phyloP scores from a whole-genome alignment of 176 grass and related monocot genomes.

The Calamus simplicifolius region DNA sequence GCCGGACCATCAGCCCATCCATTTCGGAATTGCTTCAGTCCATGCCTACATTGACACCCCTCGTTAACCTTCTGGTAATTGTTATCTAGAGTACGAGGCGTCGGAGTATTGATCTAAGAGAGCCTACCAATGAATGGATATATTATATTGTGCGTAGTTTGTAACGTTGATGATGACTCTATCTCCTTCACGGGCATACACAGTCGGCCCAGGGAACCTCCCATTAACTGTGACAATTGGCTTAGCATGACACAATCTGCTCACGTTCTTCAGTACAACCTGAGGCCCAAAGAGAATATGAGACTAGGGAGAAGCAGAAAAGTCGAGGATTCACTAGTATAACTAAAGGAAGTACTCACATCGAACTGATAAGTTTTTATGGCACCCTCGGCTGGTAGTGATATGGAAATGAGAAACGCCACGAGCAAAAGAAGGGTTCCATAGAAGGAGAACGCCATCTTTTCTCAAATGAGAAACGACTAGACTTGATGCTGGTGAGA shows the following conservation, averaged over 20 bases:
- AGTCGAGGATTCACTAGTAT: not conserved
- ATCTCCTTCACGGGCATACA: constrained; percentile 3
- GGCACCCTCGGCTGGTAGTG: not conserved
- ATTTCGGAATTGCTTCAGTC: not conserved
- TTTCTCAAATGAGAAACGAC: not conserved
- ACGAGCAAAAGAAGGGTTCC: not conserved
- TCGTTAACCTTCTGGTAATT: too few relatives aligned
- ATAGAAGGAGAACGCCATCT: not conserved
- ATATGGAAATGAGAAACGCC: not conserved
- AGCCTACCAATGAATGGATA: constrained; percentile 9
- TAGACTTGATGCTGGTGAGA: not conserved
- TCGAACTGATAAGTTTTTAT: not conserved
- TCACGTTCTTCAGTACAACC: not conserved
- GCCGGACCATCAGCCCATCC: constrained; percentile 1
- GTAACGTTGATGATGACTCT: constrained; percentile 9
- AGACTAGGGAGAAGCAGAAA: not conserved
- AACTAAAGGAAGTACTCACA: not conserved
- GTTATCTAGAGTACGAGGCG: too few relatives aligned
- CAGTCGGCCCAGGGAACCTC: constrained; percentile 1
- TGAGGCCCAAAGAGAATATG: not conserved
- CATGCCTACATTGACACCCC: not conserved
- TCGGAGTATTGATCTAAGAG: too few relatives aligned
- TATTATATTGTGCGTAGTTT: not conserved
- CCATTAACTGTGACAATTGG: not conserved
- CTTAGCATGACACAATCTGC: not conserved